These are phyloP conservation scores for Hymenoscyphus occultus DNA, from an alignment of 2,329 filamentous ascomycete species.

Conservation along the genomic window DNA sequence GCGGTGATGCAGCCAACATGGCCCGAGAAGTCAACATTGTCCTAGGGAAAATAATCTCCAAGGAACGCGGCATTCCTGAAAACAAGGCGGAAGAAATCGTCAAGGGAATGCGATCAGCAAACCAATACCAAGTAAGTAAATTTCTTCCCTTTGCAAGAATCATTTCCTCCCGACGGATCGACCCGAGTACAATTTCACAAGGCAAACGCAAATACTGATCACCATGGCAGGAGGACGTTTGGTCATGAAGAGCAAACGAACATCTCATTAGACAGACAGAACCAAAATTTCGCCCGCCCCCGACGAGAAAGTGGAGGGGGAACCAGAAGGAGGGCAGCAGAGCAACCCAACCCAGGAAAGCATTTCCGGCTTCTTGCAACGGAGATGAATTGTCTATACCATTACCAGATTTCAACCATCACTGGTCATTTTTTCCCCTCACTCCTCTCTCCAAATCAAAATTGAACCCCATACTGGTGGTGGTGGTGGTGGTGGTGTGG, in stretches of 20 bases:
- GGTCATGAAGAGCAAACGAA: slow-evolving; percentile 42
- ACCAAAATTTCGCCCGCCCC: not conserved
- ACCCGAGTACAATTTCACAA: not conserved
- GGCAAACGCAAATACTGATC: slow-evolving; percentile 10
- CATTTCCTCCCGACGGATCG: not conserved
- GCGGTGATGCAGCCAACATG: slow-evolving; percentile 97
- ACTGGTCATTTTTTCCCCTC: not conserved
- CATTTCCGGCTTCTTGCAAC: not conserved
- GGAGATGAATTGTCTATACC: not conserved
- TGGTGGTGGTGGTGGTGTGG: no score
- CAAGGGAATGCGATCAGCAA: slow-evolving; percentile 91
- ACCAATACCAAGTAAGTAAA: slow-evolving; percentile 81
- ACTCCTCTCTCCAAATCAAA: not conserved
- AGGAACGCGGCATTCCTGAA: slow-evolving; percentile 77
- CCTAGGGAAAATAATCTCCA: slow-evolving; percentile 81
- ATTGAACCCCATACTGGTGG: no score
- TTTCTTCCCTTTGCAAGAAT: not conserved
- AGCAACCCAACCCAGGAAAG: not conserved
- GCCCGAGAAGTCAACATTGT: slow-evolving; percentile 86
- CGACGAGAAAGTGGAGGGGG: not conserved
- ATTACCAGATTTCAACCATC: not conserved
- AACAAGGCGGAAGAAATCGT: slow-evolving; percentile 93
- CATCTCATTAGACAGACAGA: not conserved
- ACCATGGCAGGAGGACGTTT: slow-evolving; percentile 61
- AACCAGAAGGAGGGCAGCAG: not conserved